Evolutionary conservation across 495 filamentous ascomycete genomes (phyloP).

Genomic region (Lasiosphaeriaceae sp.): DNA sequence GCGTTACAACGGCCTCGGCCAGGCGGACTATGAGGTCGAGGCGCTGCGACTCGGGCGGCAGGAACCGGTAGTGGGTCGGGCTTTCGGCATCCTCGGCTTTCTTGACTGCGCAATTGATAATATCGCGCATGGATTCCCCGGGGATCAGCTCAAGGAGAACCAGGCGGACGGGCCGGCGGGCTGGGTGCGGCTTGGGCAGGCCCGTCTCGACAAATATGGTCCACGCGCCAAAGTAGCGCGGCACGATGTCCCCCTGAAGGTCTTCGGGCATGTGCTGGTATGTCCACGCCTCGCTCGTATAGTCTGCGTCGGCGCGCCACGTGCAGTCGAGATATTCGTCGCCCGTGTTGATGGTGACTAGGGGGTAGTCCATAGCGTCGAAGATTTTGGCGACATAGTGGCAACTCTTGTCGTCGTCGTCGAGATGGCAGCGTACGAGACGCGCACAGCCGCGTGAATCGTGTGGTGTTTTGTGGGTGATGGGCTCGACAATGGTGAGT

Average conservation of each 20-base stretch:
- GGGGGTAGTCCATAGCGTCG: conserved; percentile 2
- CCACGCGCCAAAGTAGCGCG: conserved; percentile 3
- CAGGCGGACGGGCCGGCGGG: conserved; percentile 2
- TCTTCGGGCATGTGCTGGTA: conserved; percentile 1
- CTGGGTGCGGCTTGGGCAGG: background rate
- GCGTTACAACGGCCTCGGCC: background rate
- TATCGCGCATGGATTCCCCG: conserved; percentile 2
- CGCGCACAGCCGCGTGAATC: background rate
- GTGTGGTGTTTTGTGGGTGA: background rate
- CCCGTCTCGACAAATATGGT: background rate
- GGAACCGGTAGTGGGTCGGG: background rate
- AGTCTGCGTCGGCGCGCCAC: conserved; percentile 3
- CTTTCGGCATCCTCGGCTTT: background rate
- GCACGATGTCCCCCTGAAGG: conserved; percentile 1
- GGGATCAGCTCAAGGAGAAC: conserved; percentile 1
- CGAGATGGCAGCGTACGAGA: background rate
- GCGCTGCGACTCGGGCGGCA: background rate
- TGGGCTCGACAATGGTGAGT: background rate
- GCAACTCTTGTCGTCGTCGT: background rate
- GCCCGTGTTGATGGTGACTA: background rate
- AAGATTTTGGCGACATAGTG: conserved; percentile 4
- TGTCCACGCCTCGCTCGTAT: conserved; percentile 4
- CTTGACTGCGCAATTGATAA: background rate
- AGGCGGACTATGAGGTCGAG: conserved; percentile 1
- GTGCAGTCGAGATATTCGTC: background rate